Evolutionary conservation across 2,329 filamentous ascomycete genomes (phyloP), one percentile per base, ranked within the genome.

Genomic region (Colletotrichum filicis): DNA sequence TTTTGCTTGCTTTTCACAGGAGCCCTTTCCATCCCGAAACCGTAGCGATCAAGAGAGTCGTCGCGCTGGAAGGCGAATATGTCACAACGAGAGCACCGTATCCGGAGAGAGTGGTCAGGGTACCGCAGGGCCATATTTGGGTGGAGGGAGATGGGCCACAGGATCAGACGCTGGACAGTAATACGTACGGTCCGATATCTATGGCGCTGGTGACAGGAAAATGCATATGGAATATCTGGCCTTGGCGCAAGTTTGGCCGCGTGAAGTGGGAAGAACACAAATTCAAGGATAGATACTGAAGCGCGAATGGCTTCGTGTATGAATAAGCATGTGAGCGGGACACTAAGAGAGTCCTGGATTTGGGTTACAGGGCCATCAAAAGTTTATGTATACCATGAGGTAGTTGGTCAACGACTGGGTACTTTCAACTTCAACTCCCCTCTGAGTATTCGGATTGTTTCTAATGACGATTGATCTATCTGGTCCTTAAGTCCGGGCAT

Each of bases 121-220:
- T 99, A 26, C 96, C 95, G 5, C 88, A 88, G 74, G 95, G 95
- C 22, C 95, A 98, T 84, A 88, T 98, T 32, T 99, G 97, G 97
- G 91, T 99, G 1, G 96, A 98, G 81, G 97, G 97, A 1, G 97
- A 99, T 80, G 95, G 93, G 14, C 89, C 89, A 78, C 89, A 90
- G 77, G 87, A 89, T 63, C 89, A 90, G 77, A 94, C 91, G 68
- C 82, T 92, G 73, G 97, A 99, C 84, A 98, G 95, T 82, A 97
- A 98, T 83, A 91, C 91, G 14, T 98, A 97, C 82, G 97, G 97
- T 1, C 95, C 97, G 4, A 91, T 97, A 60, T 93, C 93, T 28
- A 90, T 90, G 75, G 90, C 89, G 67, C 81, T 98, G 75, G 89
- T 98, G 46, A 91, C 92, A 49, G 95, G 95, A 0, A 91, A 88